phyloP scores from a whole-genome alignment of 2,329 filamentous ascomycete species.

The Phaeosphaeria sp. region DNA sequence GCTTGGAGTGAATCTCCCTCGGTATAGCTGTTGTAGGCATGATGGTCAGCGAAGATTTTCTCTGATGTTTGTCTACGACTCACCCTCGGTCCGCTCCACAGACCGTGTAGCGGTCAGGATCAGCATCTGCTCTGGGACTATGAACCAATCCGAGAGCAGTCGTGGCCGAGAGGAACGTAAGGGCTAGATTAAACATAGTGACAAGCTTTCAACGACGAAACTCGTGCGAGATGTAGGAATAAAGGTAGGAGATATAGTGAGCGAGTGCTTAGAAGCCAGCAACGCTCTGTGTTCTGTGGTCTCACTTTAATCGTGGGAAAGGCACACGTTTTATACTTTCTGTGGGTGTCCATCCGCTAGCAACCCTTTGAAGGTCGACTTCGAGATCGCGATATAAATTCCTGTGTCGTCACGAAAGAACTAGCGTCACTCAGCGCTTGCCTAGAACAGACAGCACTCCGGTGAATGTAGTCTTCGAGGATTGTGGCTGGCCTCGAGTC shows the following conservation, averaged over 20 bases:
- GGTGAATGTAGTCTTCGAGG: background rate
- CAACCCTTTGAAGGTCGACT: background rate
- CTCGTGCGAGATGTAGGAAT: background rate
- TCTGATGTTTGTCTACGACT: background rate
- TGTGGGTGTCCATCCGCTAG: background rate
- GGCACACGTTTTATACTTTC: background rate
- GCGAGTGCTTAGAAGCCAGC: background rate
- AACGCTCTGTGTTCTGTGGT: background rate
- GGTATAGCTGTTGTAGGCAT: background rate
- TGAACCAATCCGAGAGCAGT: background rate
- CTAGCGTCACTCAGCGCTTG: background rate
- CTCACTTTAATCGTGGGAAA: background rate
- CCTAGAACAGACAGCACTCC: background rate
- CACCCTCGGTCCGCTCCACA: background rate
- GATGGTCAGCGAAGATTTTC: background rate
- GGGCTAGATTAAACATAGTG: background rate
- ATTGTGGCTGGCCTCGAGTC: background rate
- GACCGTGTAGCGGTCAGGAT: background rate
- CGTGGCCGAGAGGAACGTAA: background rate
- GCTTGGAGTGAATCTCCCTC: background rate
- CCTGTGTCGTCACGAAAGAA: background rate
- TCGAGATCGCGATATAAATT: background rate
- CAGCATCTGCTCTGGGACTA: background rate
- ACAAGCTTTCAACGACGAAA: background rate
- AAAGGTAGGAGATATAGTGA: background rate